Conservation (phyloP, 2,329 filamentous ascomycete genomes). For the Phialophora chinensis region DNA sequence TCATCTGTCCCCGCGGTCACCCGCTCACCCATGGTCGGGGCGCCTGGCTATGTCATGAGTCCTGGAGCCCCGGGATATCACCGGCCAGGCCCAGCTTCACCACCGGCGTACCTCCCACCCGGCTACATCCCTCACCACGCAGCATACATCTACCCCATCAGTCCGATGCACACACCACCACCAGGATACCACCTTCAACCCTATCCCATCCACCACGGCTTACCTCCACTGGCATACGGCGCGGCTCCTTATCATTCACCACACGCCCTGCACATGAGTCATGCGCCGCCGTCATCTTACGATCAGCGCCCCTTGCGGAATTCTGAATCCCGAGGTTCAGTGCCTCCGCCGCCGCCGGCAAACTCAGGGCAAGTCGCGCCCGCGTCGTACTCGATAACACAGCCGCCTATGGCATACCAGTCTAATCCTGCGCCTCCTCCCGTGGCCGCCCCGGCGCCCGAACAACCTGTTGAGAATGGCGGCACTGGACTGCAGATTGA, state of each 20-base stretch:
- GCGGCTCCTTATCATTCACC: slow-evolving; percentile 27
- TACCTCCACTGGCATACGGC: slow-evolving; percentile 35
- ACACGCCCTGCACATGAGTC: slow-evolving; percentile 33
- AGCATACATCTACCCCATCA: slow-evolving; percentile 52
- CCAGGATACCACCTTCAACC: slow-evolving; percentile 40
- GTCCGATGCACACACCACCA: slow-evolving; percentile 53
- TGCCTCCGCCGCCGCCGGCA: slow-evolving; percentile 45
- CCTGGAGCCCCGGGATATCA: slow-evolving; percentile 62
- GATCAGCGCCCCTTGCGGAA: slow-evolving; percentile 38
- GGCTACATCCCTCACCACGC: slow-evolving; percentile 40
- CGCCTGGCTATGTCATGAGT: slow-evolving; percentile 59
- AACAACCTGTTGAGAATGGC: slow-evolving; percentile 21
- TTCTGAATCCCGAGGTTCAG: slow-evolving; percentile 44
- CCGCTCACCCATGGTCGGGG: slow-evolving; percentile 69
- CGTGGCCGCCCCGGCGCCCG: slow-evolving; percentile 43
- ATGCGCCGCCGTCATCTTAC: slow-evolving; percentile 37
- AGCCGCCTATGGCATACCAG: slow-evolving; percentile 39
- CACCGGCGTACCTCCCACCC: slow-evolving; percentile 47
- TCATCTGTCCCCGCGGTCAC: slow-evolving; percentile 81
- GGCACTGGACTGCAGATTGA: slow-evolving; percentile 40
- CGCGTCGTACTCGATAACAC: slow-evolving; percentile 42
- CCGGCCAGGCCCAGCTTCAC: slow-evolving; percentile 48
- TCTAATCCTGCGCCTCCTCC: slow-evolving; percentile 29
- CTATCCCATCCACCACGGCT: slow-evolving; percentile 32
- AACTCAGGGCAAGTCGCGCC: slow-evolving; percentile 45